phyloP scores from a whole-genome alignment of 164 flowering plant species.

The Warburgia ugandensis region DNA sequence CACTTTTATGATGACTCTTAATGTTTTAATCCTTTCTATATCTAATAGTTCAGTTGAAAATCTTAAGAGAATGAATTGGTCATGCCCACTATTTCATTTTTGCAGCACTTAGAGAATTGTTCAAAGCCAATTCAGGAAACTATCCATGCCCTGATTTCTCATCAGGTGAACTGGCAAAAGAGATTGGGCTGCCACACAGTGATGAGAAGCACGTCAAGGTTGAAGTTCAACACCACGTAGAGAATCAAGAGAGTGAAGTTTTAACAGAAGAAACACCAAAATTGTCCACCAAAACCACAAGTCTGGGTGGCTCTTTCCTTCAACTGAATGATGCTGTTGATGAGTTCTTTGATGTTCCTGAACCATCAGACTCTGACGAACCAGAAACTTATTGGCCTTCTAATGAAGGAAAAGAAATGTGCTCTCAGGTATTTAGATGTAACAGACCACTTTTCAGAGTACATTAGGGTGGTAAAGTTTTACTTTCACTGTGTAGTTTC shows the following conservation, averaged over 20 bases:
- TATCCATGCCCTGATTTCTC: conserved; percentile 27
- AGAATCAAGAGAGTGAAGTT: conserved; percentile 17
- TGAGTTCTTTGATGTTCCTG: conserved; percentile 67
- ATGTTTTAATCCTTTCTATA: too few relatives aligned
- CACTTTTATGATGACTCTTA: too few relatives aligned
- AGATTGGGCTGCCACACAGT: conserved; percentile 21
- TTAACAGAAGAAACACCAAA: conserved; percentile 20
- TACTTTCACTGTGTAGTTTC: too few relatives aligned
- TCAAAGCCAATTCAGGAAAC: conserved; percentile 46
- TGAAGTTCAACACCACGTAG: conserved; percentile 19
- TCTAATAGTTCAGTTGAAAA: too few relatives aligned
- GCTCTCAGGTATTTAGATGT: conserved; percentile 38
- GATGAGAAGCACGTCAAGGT: conserved; percentile 25
- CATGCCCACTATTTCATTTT: neutral
- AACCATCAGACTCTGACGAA: conserved; percentile 39
- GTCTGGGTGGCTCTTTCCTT: conserved; percentile 27
- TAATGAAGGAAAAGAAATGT: conserved; percentile 24
- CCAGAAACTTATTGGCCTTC: conserved; percentile 37
- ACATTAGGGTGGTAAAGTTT: too few relatives aligned
- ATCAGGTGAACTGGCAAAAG: conserved; percentile 33
- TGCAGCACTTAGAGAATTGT: conserved; percentile 80
- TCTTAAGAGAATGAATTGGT: too few relatives aligned
- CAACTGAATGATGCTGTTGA: conserved; percentile 46
- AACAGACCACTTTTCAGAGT: too few relatives aligned
- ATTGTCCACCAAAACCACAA: conserved; percentile 19